A percentile compares a stretch with the other conserved stretches of the same genome.
phyloP scores from a whole-genome alignment of 2,329 filamentous ascomycete genomes.

The Ceratocystis albifundus region DNA sequence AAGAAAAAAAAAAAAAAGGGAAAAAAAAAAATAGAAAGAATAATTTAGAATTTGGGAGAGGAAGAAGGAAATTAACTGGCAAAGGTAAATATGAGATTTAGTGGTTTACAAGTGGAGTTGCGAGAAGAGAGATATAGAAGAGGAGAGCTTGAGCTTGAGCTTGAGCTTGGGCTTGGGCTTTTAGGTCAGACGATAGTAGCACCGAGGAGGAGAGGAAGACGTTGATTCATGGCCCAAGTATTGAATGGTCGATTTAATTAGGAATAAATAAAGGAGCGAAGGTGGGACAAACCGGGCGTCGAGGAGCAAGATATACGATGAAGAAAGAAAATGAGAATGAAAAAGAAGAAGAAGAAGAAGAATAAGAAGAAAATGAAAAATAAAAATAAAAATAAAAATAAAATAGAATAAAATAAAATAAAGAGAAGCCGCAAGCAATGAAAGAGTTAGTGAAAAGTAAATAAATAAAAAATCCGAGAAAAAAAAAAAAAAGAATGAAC shows the following conservation, averaged over 20 bases:
- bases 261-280: neutral
- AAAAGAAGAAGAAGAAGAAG: neutral
- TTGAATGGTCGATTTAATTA: slow-evolving; percentile 7
- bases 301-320: neutral
- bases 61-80: too few relatives aligned
- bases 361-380: too few relatives aligned
- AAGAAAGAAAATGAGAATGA: too few relatives aligned
- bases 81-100: neutral
- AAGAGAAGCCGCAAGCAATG: too few relatives aligned
- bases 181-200: slow-evolving; percentile 9
- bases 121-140: neutral
- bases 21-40: neutral
- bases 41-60: neutral
- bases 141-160: slow-evolving; percentile 8
- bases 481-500: too few relatives aligned
- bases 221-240: neutral
- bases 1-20: neutral
- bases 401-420: neutral
- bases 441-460: too few relatives aligned
- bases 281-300: neutral
- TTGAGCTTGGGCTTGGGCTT: neutral
- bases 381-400: neutral
- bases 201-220: neutral
- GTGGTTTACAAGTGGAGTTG: neutral
- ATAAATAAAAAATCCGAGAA: too few relatives aligned